A percentile compares a stretch with the other conserved stretches of the same genome.
phyloP scores from a whole-genome alignment of 257 asterid species.

The Solanum okadae region DNA sequence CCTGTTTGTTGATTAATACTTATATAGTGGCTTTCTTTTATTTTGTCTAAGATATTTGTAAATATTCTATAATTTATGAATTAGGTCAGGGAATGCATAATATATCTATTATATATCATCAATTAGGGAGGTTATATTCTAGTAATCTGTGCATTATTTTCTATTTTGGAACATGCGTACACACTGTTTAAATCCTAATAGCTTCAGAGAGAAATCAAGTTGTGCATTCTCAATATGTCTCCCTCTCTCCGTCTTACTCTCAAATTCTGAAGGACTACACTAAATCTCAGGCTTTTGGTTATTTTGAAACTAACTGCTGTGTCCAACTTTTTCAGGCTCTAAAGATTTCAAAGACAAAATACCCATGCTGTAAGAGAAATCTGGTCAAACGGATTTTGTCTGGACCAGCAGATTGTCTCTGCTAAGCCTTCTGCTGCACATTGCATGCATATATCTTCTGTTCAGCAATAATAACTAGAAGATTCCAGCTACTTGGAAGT shows the following conservation, averaged over 20 bases:
- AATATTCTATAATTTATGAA: background rate
- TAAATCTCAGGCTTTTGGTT: background rate
- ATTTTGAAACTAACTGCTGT: background rate
- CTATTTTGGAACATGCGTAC: background rate
- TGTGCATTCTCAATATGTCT: background rate
- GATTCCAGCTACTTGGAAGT: background rate
- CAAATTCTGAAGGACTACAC: background rate
- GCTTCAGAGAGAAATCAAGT: background rate
- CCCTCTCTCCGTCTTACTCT: background rate
- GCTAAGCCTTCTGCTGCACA: background rate
- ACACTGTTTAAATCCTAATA: background rate
- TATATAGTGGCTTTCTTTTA: background rate
- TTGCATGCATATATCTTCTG: background rate
- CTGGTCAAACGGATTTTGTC: background rate
- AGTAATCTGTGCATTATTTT: background rate
- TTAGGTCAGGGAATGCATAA: background rate
- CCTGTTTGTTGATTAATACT: background rate
- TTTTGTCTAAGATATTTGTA: background rate
- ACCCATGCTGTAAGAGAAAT: background rate
- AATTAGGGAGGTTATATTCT: background rate
- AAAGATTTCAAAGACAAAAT: background rate
- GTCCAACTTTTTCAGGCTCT: background rate
- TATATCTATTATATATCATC: background rate
- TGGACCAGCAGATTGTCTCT: background rate
- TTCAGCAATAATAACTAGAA: background rate